These are phyloP conservation scores for Cicer arietinum DNA, from an alignment of 306 rosid genomes.

Conservation along the genomic window DNA sequence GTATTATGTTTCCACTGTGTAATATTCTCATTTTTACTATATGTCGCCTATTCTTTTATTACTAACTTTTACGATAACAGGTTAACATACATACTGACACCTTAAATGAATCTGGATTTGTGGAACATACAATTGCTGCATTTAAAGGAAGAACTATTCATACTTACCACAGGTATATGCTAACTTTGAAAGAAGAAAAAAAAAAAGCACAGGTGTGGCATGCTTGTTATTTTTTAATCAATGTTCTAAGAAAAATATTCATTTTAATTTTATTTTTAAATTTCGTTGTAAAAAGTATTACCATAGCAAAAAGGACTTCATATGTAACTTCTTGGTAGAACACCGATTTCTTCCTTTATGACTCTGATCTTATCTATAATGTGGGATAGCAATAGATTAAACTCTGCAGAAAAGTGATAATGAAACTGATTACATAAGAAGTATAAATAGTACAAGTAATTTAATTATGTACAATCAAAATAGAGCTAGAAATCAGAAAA, in stretches of 20 bases:
- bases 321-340: conserved; percentile 4
- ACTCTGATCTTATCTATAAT: conserved; percentile 26
- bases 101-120: conserved; percentile 92
- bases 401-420: neutral
- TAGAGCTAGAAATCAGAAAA: too few relatives aligned
- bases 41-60: neutral
- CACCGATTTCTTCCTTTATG: conserved; percentile 26
- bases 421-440: too few relatives aligned
- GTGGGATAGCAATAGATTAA: conserved; percentile 15
- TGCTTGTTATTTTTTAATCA: conserved; percentile 17
- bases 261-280: conserved; percentile 2
- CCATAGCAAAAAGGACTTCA: conserved; percentile 23
- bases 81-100: conserved; percentile 98
- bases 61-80: conserved; percentile 51
- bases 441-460: too few relatives aligned
- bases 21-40: neutral
- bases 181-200: neutral
- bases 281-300: conserved; percentile 20
- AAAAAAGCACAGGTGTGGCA: conserved; percentile 1
- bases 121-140: conserved; percentile 86
- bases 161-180: conserved; percentile 83
- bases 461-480: too few relatives aligned
- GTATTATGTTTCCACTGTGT: neutral
- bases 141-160: conserved; percentile 94
- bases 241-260: conserved; percentile 5